Evolutionary conservation across 495 filamentous ascomycete species (phyloP), one percentile per base, ranked within the genome.

Genomic region (Echria macrotheca): DNA sequence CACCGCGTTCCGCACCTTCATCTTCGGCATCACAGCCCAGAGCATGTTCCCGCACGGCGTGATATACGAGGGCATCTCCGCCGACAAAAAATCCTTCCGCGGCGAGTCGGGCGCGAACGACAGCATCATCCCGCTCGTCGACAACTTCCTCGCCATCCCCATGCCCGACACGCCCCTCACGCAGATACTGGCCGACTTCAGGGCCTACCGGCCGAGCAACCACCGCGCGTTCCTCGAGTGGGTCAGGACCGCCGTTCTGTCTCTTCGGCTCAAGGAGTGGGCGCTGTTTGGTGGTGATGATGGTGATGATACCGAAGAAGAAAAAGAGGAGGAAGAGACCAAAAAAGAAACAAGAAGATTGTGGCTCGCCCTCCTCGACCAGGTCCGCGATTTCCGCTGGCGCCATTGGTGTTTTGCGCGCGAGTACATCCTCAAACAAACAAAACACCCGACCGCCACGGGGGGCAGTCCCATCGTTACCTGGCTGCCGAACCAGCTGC

Each of bases 351-450:
- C 64, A 1, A 54, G 66, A 4, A 36, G 61, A 5, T 71, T 89
- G 2, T 93, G 90, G 67, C 73, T 95, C 4, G 72, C 76, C 55
- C 74, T 80, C 0, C 65, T 95, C 17, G 82, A 96, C 63, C 84
- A 95, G 63, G 86, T 96, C 9, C 81, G 90, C 43, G 87, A 90
- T 57, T 96, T 95, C 70, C 72, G 90, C 50, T 96, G 90, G 90
- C 75, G 90, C 3, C 90, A 95, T 59, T 96, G 90, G 90, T 82
- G 89, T 52, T 95, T 96, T 57, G 89, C 89, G n/a, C 72, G 88
- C 17, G 90, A 96, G 74, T 96, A 96, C 55, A 95, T 96, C 50
- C 77, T 96, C 46, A 87, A 87, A 59, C 77, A 82, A 49, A 93
- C 86, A 0, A 73, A 69, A 0, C 87, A 96, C 58, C 89, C 90